Percentiles rank a stretch among this genome's conserved stretches.
Conservation (phyloP, 805 yeast species). For the Zygosaccharomyces kombuchaensis region DNA sequence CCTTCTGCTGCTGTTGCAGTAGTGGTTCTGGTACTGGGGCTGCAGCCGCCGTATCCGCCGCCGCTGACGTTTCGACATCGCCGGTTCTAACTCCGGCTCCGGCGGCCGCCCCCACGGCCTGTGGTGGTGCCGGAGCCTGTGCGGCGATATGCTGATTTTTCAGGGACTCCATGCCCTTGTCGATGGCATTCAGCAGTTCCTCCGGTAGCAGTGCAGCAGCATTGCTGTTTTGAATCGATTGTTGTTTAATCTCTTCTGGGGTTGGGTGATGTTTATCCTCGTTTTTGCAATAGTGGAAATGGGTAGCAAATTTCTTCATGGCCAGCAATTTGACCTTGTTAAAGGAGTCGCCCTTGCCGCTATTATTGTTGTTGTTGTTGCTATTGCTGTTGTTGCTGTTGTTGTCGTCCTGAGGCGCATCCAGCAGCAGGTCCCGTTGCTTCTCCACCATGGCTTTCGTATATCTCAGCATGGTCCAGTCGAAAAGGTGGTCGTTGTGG, state of each 20-base stretch:
- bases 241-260: constrained; percentile 35
- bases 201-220: constrained; percentile 27
- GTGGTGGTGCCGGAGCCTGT: constrained; percentile 14
- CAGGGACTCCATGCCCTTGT: constrained; percentile 31
- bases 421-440: constrained; percentile 22
- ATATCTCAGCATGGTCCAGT: constrained; percentile 72
- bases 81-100: not conserved
- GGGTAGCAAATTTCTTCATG: constrained; percentile 35
- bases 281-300: constrained; percentile 35
- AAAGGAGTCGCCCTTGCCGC: constrained; percentile 32
- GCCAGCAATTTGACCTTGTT: constrained; percentile 34
- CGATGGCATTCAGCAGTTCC: constrained; percentile 31
- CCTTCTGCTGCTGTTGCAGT: constrained; percentile 18
- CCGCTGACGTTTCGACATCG: constrained; percentile 10
- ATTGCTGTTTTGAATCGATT: constrained; percentile 26
- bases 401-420: constrained; percentile 8
- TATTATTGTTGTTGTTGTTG: constrained; percentile 9
- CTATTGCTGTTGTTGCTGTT: constrained; percentile 11
- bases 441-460: constrained; percentile 37
- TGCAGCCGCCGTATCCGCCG: constrained; percentile 13
- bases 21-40: constrained; percentile 12
- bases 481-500: constrained; percentile 90
- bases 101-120: constrained; percentile 17
- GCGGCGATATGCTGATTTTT: constrained; percentile 19
- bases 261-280: constrained; percentile 34